Conservation (phyloP, 2,329 filamentous ascomycete species). For the Dryadomyces quercivorus region DNA sequence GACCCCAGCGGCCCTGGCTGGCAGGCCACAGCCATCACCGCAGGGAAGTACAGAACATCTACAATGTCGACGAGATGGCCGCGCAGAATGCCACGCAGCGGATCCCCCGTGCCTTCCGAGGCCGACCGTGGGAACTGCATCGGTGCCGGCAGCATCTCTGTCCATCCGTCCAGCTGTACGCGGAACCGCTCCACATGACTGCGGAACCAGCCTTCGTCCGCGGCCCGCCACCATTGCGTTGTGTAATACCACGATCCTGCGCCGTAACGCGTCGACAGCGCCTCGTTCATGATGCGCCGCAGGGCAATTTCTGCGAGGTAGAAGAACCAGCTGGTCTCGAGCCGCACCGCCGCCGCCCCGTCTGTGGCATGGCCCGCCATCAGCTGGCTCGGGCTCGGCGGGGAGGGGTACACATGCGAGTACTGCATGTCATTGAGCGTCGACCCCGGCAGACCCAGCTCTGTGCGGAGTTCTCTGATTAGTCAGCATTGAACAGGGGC, state of each 20-base stretch:
- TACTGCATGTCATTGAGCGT: constrained; percentile 4
- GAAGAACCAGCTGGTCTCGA: constrained; percentile 33
- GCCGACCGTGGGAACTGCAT: constrained; percentile 12
- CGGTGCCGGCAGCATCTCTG: background rate
- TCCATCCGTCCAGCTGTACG: background rate
- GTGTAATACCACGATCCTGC: background rate
- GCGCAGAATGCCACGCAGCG: constrained; percentile 27
- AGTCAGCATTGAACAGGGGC: background rate
- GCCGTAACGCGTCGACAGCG: constrained; percentile 13
- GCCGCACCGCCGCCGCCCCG: background rate
- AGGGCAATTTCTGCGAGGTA: constrained; percentile 43
- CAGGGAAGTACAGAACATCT: constrained; percentile 23
- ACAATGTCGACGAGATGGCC: constrained; percentile 24
- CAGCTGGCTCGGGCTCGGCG: background rate
- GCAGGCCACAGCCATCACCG: background rate
- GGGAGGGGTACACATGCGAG: constrained; percentile 1
- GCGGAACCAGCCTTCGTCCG: background rate
- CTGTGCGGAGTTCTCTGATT: constrained; percentile 1
- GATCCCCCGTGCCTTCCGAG: constrained; percentile 18
- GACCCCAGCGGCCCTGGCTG: background rate
- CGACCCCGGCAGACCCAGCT: constrained; percentile 1
- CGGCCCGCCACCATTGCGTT: background rate
- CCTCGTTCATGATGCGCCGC: constrained; percentile 22
- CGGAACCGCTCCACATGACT: background rate
- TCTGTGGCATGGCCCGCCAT: background rate